Conservation (phyloP, 2,329 filamentous ascomycete species). For the Cryphonectria japonica region DNA sequence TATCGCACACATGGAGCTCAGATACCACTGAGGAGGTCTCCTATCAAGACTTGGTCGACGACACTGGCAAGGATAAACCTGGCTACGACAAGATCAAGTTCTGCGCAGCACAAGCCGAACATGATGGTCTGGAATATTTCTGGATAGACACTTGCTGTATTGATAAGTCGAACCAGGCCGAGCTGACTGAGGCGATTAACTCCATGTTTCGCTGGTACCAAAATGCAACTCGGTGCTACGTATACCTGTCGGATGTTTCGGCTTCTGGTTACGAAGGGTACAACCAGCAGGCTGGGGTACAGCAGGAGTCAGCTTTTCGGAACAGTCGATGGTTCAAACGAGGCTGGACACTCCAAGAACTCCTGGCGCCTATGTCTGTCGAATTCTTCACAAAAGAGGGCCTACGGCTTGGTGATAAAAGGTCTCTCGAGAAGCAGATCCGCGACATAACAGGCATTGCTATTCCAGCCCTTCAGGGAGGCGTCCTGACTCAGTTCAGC, state of each 20-base stretch:
- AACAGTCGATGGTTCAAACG: slow-evolving; percentile 18
- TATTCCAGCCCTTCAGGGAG: slow-evolving; percentile 29
- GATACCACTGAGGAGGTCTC: slow-evolving; percentile 26
- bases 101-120: slow-evolving; percentile 11
- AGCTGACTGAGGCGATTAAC: slow-evolving; percentile 25
- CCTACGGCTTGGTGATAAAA: slow-evolving; percentile 34
- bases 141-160: slow-evolving; percentile 23
- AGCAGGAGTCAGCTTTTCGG: slow-evolving; percentile 18
- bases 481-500: slow-evolving; percentile 29
- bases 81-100: slow-evolving; percentile 21
- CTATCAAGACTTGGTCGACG: slow-evolving; percentile 26
- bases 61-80: slow-evolving; percentile 8
- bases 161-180: slow-evolving; percentile 7
- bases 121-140: slow-evolving; percentile 14
- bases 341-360: slow-evolving; percentile 33
- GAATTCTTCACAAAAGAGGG: slow-evolving; percentile 36
- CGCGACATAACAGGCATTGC: slow-evolving; percentile 34
- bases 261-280: background rate
- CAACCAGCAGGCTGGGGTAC: background rate
- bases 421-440: slow-evolving; percentile 31
- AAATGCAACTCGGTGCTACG: slow-evolving; percentile 23
- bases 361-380: slow-evolving; percentile 34
- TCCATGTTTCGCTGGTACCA: slow-evolving; percentile 18
- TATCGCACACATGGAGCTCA: slow-evolving; percentile 36
- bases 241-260: slow-evolving; percentile 23